A percentile compares a stretch with the other conserved stretches of the same genome.
These are phyloP conservation scores for Didymella lethalis DNA, from an alignment of 2,329 filamentous ascomycete species.

Conservation along the genomic window DNA sequence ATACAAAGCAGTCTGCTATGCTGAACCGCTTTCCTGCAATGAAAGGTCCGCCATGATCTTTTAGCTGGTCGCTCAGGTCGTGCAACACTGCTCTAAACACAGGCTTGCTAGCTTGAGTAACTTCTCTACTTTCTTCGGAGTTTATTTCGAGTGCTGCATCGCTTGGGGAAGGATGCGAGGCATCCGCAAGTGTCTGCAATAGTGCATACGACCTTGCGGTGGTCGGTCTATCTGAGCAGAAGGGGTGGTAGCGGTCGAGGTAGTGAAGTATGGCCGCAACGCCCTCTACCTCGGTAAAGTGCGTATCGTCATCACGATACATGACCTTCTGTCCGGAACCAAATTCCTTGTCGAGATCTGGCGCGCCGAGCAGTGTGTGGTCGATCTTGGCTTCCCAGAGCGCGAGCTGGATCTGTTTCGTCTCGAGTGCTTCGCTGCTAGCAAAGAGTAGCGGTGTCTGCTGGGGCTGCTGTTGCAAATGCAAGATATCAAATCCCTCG, in stretches of 20 bases:
- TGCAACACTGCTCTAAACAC: slow-evolving; percentile 28
- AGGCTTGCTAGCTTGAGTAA: background rate
- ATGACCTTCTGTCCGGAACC: slow-evolving; percentile 29
- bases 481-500: slow-evolving; percentile 81
- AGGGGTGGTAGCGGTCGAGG: slow-evolving; percentile 42
- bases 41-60: slow-evolving; percentile 31
- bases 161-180: background rate
- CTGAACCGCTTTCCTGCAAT: slow-evolving; percentile 44
- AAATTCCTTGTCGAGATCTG: slow-evolving; percentile 29
- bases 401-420: slow-evolving; percentile 44
- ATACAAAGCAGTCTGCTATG: slow-evolving; percentile 45
- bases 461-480: slow-evolving; percentile 54
- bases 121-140: background rate
- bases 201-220: slow-evolving; percentile 33
- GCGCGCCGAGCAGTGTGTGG: slow-evolving; percentile 29
- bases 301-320: slow-evolving; percentile 47
- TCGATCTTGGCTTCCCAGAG: slow-evolving; percentile 39
- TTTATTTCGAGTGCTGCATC: background rate
- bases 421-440: slow-evolving; percentile 40
- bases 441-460: slow-evolving; percentile 52
- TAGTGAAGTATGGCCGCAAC: slow-evolving; percentile 44
- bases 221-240: slow-evolving; percentile 29
- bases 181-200: slow-evolving; percentile 21
- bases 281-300: slow-evolving; percentile 44
- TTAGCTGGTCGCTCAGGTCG: slow-evolving; percentile 33